phyloP scores from a whole-genome alignment of 768 basidiomycete species.

The Boletus tomentosulus region DNA sequence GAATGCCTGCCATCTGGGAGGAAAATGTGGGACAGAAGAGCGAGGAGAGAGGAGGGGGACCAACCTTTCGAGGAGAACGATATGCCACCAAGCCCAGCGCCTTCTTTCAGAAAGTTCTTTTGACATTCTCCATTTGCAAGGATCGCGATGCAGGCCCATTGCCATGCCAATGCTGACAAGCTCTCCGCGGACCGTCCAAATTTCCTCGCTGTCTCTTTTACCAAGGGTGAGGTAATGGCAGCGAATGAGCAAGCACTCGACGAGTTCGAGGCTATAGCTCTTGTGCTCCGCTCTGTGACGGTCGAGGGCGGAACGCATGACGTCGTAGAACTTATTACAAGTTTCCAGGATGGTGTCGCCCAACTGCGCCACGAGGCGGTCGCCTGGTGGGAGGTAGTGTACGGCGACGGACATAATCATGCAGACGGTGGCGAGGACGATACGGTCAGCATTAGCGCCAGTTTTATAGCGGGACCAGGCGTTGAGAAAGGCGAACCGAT shows the following conservation, averaged over 20 bases:
- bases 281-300: constrained; percentile 57
- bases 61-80: constrained; percentile 72
- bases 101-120: constrained; percentile 69
- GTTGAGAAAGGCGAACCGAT: constrained; percentile 53
- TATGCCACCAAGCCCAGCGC: constrained; percentile 92
- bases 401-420: constrained; percentile 71
- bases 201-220: constrained; percentile 76
- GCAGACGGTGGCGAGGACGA: constrained; percentile 68
- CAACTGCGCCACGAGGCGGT: constrained; percentile 54
- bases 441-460: constrained; percentile 59
- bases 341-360: constrained; percentile 55
- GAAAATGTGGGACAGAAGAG: constrained; percentile 6
- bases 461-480: constrained; percentile 76
- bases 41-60: constrained; percentile 17
- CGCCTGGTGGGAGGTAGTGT: constrained; percentile 64
- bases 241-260: constrained; percentile 69
- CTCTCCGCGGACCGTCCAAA: constrained; percentile 74
- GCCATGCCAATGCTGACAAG: constrained; percentile 72
- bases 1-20: constrained; percentile 77
- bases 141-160: constrained; percentile 84
- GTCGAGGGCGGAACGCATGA: constrained; percentile 60
- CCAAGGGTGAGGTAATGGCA: constrained; percentile 68
- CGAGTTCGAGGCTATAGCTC: constrained; percentile 64
- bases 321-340: constrained; percentile 63
- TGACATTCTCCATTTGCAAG: constrained; percentile 71